These are phyloP conservation scores for Citrus cavaleriei DNA, from an alignment of 345 rosid species.

Conservation along the genomic window DNA sequence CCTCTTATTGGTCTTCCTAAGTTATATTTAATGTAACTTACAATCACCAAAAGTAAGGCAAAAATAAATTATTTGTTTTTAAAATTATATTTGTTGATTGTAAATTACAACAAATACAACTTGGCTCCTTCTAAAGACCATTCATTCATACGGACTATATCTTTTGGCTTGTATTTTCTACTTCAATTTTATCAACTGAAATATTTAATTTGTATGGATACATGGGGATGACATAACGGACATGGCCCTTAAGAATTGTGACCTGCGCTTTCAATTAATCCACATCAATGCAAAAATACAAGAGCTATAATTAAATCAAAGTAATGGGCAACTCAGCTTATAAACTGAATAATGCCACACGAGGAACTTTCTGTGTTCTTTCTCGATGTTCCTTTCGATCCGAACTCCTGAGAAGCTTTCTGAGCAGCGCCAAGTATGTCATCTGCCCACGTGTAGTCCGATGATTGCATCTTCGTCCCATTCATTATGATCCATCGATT, in stretches of 20 bases:
- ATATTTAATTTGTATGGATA: background rate
- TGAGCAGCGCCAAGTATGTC: background rate
- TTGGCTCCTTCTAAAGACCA: no score
- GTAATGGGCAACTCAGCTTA: background rate
- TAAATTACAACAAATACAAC: no score
- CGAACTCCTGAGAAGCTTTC: background rate
- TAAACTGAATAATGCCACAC: background rate
- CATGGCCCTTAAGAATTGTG: background rate
- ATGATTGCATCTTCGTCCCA: background rate
- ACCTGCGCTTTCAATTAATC: background rate
- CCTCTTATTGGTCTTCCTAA: fast-evolving
- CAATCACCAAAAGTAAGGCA: no score
- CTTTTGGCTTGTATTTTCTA: background rate
- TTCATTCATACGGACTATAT: no score
- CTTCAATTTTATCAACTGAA: background rate
- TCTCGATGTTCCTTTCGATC: background rate
- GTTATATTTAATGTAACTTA: no score
- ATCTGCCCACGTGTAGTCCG: constrained; percentile 1
- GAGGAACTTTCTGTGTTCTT: constrained; percentile 15
- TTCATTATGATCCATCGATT: background rate
- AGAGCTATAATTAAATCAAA: background rate
- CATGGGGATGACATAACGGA: background rate
- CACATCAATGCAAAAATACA: background rate
- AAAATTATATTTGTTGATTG: no score
- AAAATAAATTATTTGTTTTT: no score